A percentile compares a stretch with the other conserved stretches of the same genome.
phyloP scores from a whole-genome alignment of 805 yeast species.

The Torulaspora maleeae region DNA sequence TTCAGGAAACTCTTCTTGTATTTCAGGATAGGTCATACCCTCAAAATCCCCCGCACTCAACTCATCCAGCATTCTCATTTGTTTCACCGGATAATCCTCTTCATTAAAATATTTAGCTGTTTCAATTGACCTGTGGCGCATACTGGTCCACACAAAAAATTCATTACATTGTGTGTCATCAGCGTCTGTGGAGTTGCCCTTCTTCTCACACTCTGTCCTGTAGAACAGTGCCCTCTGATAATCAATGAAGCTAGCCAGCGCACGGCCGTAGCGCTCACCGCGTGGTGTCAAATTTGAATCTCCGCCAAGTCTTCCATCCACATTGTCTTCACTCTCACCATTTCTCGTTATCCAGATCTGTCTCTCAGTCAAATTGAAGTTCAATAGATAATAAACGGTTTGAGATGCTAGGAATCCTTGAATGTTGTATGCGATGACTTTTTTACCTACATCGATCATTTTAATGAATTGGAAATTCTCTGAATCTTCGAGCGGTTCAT shows the following conservation, averaged over 20 bases:
- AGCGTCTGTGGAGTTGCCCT: constrained; percentile 19
- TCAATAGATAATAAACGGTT: constrained; percentile 81
- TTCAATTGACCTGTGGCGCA: constrained; percentile 73
- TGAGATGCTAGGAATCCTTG: constrained; percentile 88
- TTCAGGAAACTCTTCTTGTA: constrained; percentile 62
- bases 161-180: constrained; percentile 48
- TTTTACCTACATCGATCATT: constrained; percentile 94
- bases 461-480: constrained; percentile 80
- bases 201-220: constrained; percentile 46
- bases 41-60: constrained; percentile 90
- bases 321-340: constrained; percentile 87
- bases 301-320: constrained; percentile 85
- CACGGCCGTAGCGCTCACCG: constrained; percentile 68
- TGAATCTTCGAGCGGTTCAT: constrained; percentile 81
- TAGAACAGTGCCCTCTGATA: constrained; percentile 67
- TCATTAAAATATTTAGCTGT: constrained; percentile 77
- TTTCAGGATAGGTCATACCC: constrained; percentile 88
- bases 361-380: constrained; percentile 82
- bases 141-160: constrained; percentile 90
- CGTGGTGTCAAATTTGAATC: constrained; percentile 76
- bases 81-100: constrained; percentile 67
- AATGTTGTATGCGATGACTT: constrained; percentile 86
- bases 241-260: constrained; percentile 70
- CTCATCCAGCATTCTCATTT: constrained; percentile 90
- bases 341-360: constrained; percentile 95